These are phyloP conservation scores for Gentiana dahurica DNA, from an alignment of 257 asterid genomes.

Conservation along the genomic window DNA sequence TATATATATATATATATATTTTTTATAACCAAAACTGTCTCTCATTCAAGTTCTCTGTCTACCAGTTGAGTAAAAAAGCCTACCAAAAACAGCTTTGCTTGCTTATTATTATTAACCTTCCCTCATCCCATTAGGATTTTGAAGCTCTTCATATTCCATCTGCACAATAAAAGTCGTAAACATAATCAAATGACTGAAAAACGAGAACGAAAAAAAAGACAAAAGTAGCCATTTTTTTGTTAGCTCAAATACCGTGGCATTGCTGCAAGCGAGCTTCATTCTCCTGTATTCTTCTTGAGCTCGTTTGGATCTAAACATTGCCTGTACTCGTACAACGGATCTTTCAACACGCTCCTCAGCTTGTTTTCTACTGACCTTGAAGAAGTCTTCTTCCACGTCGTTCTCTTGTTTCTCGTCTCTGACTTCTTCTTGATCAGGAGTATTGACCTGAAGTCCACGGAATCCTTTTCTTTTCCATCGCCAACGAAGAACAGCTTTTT, in stretches of 20 bases:
- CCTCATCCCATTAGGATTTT: constrained; percentile 7
- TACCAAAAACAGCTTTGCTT: too few species aligned
- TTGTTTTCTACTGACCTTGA: constrained; percentile 85
- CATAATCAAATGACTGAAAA: too few species aligned
- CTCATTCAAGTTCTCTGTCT: too few species aligned
- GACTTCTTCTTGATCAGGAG: constrained; percentile 15
- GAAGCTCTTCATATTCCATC: constrained; percentile 31
- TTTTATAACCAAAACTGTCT: too few species aligned
- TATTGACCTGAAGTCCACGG: constrained; percentile 71
- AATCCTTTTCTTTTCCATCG: constrained; percentile 86
- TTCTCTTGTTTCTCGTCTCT: constrained; percentile 33
- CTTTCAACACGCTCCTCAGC: constrained; percentile 98
- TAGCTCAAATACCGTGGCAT: constrained; percentile 40
- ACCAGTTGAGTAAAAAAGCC: too few species aligned
- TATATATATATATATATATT: too few species aligned
- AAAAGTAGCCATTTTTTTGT: too few species aligned
- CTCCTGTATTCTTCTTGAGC: constrained; percentile 92
- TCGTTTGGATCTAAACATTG: constrained; percentile 84
- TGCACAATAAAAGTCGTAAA: constrained; percentile 17
- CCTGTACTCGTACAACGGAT: constrained; percentile 85
- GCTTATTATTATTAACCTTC: neutral
- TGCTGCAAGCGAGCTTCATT: constrained; percentile 61
- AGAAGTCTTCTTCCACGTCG: constrained; percentile 74
- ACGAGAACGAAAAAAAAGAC: too few species aligned
- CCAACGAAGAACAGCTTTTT: constrained; percentile 91